phyloP scores from a whole-genome alignment of 768 basidiomycete species.

The Hortiboletus campestris region DNA sequence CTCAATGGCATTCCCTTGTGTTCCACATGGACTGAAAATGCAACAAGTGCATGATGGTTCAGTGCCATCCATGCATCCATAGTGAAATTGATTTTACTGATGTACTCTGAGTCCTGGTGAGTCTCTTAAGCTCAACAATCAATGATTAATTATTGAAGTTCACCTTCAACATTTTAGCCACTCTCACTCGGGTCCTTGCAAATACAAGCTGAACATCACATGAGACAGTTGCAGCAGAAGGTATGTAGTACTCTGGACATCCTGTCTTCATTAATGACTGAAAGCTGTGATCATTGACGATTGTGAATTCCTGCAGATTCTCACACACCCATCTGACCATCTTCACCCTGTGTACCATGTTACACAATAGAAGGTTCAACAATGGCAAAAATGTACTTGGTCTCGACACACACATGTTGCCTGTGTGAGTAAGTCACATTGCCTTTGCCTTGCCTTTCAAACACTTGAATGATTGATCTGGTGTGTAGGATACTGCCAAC shows the following conservation, averaged over 20 bases:
- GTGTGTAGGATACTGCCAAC: too few relatives aligned
- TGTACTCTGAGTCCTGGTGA: too few relatives aligned
- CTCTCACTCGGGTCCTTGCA: neutral
- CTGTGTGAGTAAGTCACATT: neutral
- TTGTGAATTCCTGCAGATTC: neutral
- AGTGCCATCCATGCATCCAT: too few relatives aligned
- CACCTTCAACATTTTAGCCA: neutral
- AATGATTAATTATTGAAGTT: too few relatives aligned
- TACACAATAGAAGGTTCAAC: too few relatives aligned
- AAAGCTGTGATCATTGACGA: neutral
- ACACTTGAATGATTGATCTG: neutral
- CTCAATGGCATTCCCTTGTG: too few relatives aligned
- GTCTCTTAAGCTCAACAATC: too few relatives aligned
- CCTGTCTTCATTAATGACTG: neutral
- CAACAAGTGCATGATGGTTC: too few relatives aligned
- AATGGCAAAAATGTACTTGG: neutral
- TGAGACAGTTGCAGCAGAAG: neutral
- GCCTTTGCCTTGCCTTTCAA: neutral
- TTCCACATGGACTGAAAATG: too few relatives aligned
- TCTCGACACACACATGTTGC: neutral
- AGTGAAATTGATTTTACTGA: too few relatives aligned
- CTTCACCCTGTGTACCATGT: neutral
- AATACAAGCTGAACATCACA: neutral
- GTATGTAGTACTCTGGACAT: neutral
- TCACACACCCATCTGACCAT: neutral